Evolutionary conservation across 2,329 filamentous ascomycete species (phyloP).

Genomic region (Pseudopyricularia javanii): DNA sequence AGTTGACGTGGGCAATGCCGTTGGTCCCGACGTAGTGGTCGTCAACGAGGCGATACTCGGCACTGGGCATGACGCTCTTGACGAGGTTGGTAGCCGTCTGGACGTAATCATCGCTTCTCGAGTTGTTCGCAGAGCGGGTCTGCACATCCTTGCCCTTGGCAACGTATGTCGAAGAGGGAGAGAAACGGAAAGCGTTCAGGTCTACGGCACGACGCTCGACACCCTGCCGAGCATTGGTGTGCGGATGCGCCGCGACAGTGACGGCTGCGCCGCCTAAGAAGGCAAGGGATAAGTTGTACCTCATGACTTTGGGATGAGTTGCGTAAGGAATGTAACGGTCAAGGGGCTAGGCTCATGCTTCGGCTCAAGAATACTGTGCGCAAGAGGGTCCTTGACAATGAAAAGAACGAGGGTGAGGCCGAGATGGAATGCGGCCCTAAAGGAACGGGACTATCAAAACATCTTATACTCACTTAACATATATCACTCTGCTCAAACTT

Average conservation of each 20-base stretch:
- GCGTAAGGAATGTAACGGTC: not conserved
- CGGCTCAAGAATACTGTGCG: not conserved
- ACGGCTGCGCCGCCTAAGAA: conserved; percentile 17
- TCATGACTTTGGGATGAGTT: not conserved
- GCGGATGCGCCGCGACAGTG: conserved; percentile 14
- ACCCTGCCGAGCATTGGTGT: conserved; percentile 5
- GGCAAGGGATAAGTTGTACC: conserved; percentile 10
- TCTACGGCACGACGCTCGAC: conserved; percentile 19
- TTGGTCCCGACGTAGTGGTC: conserved; percentile 43
- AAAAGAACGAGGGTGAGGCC: not conserved
- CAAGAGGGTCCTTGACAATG: not conserved
- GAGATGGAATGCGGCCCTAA: not conserved
- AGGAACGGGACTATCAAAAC: not conserved
- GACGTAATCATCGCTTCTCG: conserved; percentile 23
- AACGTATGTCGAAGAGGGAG: conserved; percentile 16
- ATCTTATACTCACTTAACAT: not conserved
- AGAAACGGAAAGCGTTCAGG: conserved; percentile 18
- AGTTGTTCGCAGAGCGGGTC: conserved; percentile 11
- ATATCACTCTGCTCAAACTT: not conserved
- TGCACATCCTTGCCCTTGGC: conserved; percentile 13
- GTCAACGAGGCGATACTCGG: conserved; percentile 34
- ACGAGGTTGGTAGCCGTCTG: conserved; percentile 31
- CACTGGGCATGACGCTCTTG: conserved; percentile 20
- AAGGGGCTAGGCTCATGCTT: not conserved
- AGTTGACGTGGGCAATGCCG: conserved; percentile 44